Conservation (phyloP, 306 rosid genomes). For the Pterocarpus macrocarpus region DNA sequence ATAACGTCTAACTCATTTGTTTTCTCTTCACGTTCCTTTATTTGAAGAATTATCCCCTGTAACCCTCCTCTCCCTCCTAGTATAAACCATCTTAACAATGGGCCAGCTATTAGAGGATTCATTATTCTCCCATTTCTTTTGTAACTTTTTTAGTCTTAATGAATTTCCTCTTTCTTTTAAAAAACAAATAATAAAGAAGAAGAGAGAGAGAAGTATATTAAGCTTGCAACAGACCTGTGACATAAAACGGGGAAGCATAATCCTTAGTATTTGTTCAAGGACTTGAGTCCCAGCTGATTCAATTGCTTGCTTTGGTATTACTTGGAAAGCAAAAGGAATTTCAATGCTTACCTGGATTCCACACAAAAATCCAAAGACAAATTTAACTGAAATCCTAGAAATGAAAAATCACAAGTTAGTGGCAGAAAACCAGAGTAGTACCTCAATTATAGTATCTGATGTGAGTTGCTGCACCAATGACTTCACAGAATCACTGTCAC, state of each 20-base stretch:
- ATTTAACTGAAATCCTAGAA: background rate
- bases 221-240: constrained; percentile 73
- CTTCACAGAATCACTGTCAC: constrained; percentile 58
- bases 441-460: constrained; percentile 94
- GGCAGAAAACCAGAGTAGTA: constrained; percentile 38
- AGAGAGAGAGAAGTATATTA: background rate
- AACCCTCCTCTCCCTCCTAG: background rate
- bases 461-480: constrained; percentile 68
- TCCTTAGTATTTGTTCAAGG: constrained; percentile 84
- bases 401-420: constrained; percentile 24
- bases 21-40: background rate
- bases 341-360: constrained; percentile 82
- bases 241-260: constrained; percentile 94
- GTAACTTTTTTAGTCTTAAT: background rate
- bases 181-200: background rate
- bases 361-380: constrained; percentile 44
- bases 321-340: constrained; percentile 79
- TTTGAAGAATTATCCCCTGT: background rate
- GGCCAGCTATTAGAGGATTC: background rate
- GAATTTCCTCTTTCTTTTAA: constrained; percentile 18
- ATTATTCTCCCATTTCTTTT: constrained; percentile 7
- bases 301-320: constrained; percentile 83
- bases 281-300: constrained; percentile 96
- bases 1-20: too few relatives aligned
- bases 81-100: background rate